Percentiles rank a stretch among this genome's conserved stretches.
These are phyloP conservation scores for Ganoderma resinaceum DNA, from an alignment of 1,284 basidiomycete species.

Conservation along the genomic window DNA sequence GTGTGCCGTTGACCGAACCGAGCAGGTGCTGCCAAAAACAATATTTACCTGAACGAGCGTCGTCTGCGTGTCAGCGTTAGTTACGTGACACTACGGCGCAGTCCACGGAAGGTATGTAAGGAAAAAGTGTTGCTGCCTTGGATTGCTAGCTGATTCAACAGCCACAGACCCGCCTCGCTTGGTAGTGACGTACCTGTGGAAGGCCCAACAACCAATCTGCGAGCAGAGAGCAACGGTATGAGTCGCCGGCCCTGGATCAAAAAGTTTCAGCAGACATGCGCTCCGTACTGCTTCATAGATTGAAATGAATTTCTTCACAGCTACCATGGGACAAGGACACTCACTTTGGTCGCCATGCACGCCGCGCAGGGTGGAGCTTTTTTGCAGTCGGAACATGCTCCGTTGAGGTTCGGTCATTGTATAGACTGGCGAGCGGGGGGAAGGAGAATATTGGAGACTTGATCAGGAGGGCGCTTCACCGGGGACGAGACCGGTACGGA, in stretches of 20 bases:
- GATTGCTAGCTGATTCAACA: neutral
- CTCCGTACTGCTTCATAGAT: neutral
- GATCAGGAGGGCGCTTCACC: neutral
- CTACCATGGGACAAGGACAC: neutral
- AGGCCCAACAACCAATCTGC: neutral
- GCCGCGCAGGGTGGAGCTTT: neutral
- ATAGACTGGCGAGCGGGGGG: neutral
- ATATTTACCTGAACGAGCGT: neutral
- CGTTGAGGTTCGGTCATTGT: neutral
- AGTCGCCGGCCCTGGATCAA: neutral
- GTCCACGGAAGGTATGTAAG: neutral
- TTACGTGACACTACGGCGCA: conserved; percentile 4
- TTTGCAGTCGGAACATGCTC: neutral
- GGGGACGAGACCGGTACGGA: neutral
- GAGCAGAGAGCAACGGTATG: neutral
- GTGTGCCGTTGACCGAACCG: neutral
- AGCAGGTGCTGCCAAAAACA: neutral
- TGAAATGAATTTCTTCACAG: neutral
- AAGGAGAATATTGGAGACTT: neutral
- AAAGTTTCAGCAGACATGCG: neutral
- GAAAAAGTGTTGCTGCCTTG: neutral
- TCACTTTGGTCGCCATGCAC: neutral
- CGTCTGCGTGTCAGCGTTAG: conserved; percentile 4
- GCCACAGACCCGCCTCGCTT: neutral
- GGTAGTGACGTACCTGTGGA: neutral